These are phyloP conservation scores for Coleophoma cylindrospora DNA, from an alignment of 2,329 filamentous ascomycete species.

Conservation along the genomic window DNA sequence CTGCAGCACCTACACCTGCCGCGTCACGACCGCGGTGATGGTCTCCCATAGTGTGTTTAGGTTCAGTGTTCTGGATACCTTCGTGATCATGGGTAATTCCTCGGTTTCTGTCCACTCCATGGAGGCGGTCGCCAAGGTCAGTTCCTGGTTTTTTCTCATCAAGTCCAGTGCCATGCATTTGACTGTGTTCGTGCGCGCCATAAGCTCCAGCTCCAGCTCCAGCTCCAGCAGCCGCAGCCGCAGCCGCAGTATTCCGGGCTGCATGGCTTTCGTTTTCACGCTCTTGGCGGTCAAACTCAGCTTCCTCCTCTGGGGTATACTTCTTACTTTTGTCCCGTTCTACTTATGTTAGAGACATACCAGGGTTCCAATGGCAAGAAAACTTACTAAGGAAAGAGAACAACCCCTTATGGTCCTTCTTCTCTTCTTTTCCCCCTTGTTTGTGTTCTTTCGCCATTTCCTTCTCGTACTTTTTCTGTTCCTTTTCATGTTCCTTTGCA, in stretches of 20 bases:
- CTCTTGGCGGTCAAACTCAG: constrained; percentile 19
- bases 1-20: constrained; percentile 2
- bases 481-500: constrained; percentile 7
- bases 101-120: constrained; percentile 16
- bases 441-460: constrained; percentile 9
- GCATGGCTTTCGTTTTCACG: constrained; percentile 15
- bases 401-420: constrained; percentile 11
- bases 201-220: constrained; percentile 8
- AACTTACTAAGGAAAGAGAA: constrained; percentile 20
- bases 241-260: constrained; percentile 15
- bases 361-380: background rate
- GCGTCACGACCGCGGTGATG: constrained; percentile 1
- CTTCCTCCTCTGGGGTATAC: constrained; percentile 18
- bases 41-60: background rate
- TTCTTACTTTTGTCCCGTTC: constrained; percentile 22
- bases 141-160: constrained; percentile 6
- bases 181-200: constrained; percentile 1
- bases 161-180: constrained; percentile 13
- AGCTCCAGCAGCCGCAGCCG: constrained; percentile 7
- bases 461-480: constrained; percentile 8
- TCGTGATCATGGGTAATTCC: constrained; percentile 10
- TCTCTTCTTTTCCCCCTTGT: constrained; percentile 6
- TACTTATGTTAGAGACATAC: constrained; percentile 2
- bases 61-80: background rate
- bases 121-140: constrained; percentile 17